Base-by-base conservation (phyloP, 2,329 filamentous ascomycete species). In the Bimuria novae-zelandiae region DNA sequence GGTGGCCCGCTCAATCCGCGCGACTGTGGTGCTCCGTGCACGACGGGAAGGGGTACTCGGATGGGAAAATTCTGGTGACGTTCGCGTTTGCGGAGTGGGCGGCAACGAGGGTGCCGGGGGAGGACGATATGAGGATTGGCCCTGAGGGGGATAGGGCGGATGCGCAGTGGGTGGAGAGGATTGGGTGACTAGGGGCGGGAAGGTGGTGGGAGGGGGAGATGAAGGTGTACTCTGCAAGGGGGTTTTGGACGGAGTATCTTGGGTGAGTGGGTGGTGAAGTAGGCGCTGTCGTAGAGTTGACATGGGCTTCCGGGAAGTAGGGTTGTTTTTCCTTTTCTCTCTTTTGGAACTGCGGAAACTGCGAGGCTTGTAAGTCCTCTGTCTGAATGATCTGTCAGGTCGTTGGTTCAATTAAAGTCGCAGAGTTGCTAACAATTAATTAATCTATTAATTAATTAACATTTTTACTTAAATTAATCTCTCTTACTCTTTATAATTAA, bases 1-100 rank as follows among this genome's bases (percentile, higher is more conserved):
- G 58, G 1, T 56, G 52, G 55, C 58, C 58, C 1, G 37, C 44
- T 10, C 39, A 37, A 16, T 32, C 19, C 7, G 22, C 46, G n/a
- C 25, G 46, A 7, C 36, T 49, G 23, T 37, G 44, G 44, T 47
- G 44, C 33, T 47, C 44, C 4, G 32, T 47, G 7, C 44, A 37
- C 21, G 33, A 47, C 16, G 44, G 44, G 3, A 37, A 29, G 11
- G 44, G 44, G 10, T 47, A 47, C 7, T 29, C 33, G 7, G 44
- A 47, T 14, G 44, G 33, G 3, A 47, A 47, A 23, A 39, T 47
- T 10, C 23, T 47, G 44, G 44, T 47, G 30, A 47, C 44, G 17
- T 47, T 47, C 22, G 44, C 44, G 30, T 47, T 37, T 14, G 44
- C 33, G 11, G 32, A 47, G n/a, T 47, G 44, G 44, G 33, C 44